Percentiles rank a stretch among this genome's conserved stretches.
These are phyloP conservation scores for Flaveria bidentis DNA, from an alignment of 129 eudicot genomes.

Conservation along the genomic window DNA sequence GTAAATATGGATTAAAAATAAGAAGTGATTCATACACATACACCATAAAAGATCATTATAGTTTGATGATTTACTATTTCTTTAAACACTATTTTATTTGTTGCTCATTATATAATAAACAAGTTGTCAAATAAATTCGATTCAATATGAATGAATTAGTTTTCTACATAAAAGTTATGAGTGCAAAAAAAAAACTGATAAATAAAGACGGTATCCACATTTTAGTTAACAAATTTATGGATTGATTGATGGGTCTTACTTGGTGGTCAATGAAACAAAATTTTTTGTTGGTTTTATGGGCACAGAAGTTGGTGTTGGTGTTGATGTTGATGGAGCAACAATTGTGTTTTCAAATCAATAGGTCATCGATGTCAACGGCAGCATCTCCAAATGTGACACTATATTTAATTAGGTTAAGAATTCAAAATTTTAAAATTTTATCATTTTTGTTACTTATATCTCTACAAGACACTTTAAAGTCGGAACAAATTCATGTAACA, in stretches of 20 bases:
- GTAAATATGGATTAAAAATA: neutral
- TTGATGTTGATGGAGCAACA: constrained; percentile 14
- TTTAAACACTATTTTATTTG: too few relatives aligned
- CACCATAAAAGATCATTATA: too few relatives aligned
- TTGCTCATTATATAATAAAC: too few relatives aligned
- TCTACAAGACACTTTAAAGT: too few relatives aligned
- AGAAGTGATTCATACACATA: neutral
- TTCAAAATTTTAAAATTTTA: too few relatives aligned
- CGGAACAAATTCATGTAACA: too few relatives aligned
- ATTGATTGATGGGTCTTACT: constrained; percentile 21
- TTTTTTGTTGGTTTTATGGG: constrained; percentile 3
- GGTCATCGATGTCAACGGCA: neutral
- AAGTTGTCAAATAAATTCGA: neutral
- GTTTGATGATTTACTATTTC: too few relatives aligned
- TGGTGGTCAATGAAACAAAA: neutral
- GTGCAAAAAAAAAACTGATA: neutral
- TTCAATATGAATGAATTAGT: too few relatives aligned
- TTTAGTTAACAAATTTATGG: neutral
- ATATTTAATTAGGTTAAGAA: neutral
- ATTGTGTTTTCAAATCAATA: constrained; percentile 1
- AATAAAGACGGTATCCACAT: neutral
- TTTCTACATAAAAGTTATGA: neutral
- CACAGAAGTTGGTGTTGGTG: neutral
- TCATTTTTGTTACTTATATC: too few relatives aligned
- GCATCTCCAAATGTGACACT: neutral